phyloP scores from a whole-genome alignment of 176 grass and related monocot genomes.

The Phoenix dactylifera region DNA sequence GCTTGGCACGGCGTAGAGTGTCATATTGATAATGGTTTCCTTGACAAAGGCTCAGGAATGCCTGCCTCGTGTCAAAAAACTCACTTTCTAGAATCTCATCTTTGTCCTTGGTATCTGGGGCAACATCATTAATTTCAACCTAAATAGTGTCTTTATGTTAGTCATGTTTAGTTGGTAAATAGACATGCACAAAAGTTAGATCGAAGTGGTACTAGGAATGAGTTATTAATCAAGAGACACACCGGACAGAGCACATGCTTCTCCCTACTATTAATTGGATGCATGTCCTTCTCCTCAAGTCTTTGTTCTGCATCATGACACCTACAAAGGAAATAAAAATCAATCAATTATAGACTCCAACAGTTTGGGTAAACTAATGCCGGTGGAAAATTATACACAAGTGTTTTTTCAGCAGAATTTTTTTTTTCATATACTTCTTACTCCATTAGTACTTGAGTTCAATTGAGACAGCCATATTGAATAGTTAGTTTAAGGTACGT shows the following conservation, averaged over 20 bases:
- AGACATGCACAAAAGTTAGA: neutral
- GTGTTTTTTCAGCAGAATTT: too few species aligned
- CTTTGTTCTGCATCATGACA: constrained; percentile 65
- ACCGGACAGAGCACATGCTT: constrained; percentile 76
- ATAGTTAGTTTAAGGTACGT: too few species aligned
- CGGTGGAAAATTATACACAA: too few species aligned
- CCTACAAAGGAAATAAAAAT: constrained; percentile 30
- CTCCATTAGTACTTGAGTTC: too few species aligned
- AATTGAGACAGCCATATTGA: too few species aligned
- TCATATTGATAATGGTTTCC: constrained; percentile 99
- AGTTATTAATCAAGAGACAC: constrained; percentile 12
- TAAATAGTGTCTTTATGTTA: constrained; percentile 17
- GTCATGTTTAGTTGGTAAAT: too few species aligned
- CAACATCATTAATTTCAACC: constrained; percentile 67
- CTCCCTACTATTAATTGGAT: constrained; percentile 67
- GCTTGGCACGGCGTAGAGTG: constrained; percentile 93
- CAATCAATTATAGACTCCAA: neutral
- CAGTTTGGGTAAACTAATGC: neutral
- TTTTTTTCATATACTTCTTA: too few species aligned
- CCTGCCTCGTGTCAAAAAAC: constrained; percentile 96
- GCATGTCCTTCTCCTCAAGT: constrained; percentile 75
- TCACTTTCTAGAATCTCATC: constrained; percentile 99
- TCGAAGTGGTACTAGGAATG: neutral
- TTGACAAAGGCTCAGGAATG: constrained; percentile 97
- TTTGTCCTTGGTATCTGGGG: constrained; percentile 83